Evolutionary conservation across 2,329 filamentous ascomycete species (phyloP), one percentile per base, ranked within the genome.

Genomic region (Chaetomiaceae sp.): DNA sequence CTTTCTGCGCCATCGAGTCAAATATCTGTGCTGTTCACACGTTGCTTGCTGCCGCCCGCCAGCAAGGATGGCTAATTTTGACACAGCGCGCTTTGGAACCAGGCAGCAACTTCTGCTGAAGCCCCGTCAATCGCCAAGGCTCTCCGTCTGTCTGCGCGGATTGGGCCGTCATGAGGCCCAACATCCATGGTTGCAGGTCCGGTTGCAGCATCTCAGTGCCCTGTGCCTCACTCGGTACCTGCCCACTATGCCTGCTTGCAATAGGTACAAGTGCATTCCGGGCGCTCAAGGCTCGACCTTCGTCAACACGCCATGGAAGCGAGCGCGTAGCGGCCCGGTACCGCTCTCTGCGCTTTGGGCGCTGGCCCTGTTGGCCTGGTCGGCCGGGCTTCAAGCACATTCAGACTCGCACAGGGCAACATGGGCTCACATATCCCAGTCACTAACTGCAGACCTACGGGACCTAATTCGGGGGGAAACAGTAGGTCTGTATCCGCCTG

Each of bases 1-100:
- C 25, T 12, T 27, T n/a, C n/a, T n/a, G n/a, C n/a, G n/a, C n/a
- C n/a, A n/a, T n/a, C n/a, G n/a, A n/a, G n/a, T n/a, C n/a, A 27
- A 20, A 39, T 34, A 39, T 7, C n/a, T 7, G 16, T 17, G 10
- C 13, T 19, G 13, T 20, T 19, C 45, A 27, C 30, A 42, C 45
- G 30, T 34, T 48, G 38, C 23, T 38, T 37, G 31, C 38, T 38
- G 39, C 10, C 2, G 2, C 6, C 10, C 6, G 6, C 25, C 25
- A 14, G 21, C 42, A 25, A 44, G 30, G 6, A 14, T 35, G 21
- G 42, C 21, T 44, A 39, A 34, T 23, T 50, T 44, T 25, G 19
- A 49, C 39, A 49, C n/a, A 49, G 40, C 40, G 47, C 40, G 5
- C 25, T 41, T n/a, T n/a, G n/a, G n/a, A n/a, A n/a, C n/a, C n/a